Base-by-base conservation (phyloP, 805 yeast genomes). In the Nakazawaea anatomiae region DNA sequence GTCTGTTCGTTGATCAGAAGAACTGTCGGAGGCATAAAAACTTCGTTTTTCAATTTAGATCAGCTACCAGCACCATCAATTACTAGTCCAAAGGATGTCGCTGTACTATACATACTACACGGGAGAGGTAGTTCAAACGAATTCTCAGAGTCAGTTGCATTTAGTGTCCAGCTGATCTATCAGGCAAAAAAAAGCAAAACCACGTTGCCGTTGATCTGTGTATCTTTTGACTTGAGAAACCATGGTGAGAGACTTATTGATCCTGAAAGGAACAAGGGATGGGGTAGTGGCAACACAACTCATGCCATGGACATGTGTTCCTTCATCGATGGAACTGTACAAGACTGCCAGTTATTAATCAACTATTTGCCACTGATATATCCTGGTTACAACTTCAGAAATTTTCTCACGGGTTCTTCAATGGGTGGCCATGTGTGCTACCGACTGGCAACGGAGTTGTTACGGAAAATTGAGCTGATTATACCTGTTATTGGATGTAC, bases 391-490 rank as follows among this genome's bases (percentile, higher is more conserved):
- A 58, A 58, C 27, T 56, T 57, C 48, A 61, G 46, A 52, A 74
- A 73, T 59, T 68, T 75, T 42, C 61, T 77, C 31, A 57, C 72
- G 10, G 87, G 87, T 1, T 68, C 69, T 40, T 79, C 85, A 0
- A 66, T 80, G 43, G 85, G 86, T 2, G 87, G 80, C 0, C 85
- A 82, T 60, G 68, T 74, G n/a, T 67, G 74, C 32, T 77, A 78
- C 68, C 63, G 74, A 56, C 71, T 64, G 61, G 80, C 70, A 25
- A 58, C 63, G 45, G 57, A 57, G 53, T 67, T 69, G 56, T 74
- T 78, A 4, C 60, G 68, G 4, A 55, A 60, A 47, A 71, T 74
- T 14, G 61, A 64, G 12, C 68, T 68, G 31, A 68, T 75, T 12
- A 73, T 74, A 40, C 83, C 85, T 1, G 69, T 79, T 29, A 67